Base-by-base conservation (phyloP, 1,284 basidiomycete species). In the Chondrostereum purpureum region DNA sequence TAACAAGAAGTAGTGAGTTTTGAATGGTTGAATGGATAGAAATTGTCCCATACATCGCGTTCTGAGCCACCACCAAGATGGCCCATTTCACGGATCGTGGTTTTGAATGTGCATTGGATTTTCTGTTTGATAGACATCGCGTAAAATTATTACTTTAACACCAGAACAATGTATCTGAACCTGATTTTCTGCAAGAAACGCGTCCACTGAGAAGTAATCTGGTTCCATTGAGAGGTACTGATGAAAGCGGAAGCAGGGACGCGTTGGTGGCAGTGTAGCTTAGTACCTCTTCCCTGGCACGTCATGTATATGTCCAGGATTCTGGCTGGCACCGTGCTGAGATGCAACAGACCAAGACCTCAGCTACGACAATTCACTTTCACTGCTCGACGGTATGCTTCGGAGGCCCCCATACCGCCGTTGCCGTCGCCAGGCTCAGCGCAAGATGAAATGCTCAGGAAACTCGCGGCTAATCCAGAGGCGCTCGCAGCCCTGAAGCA, bases 141-240 rank as follows among this genome's bases (percentile, higher is more conserved):
- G n/a, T n/a, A n/a, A 18, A 18, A 40, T 13, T 16, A 2, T n/a
- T 41, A n/a, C 10, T 13, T 12, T 3, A 5, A 37, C 18, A 17
- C 17, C 10, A 37, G 16, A 42, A 34, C 8, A 14, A n/a, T 42
- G 22, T 33, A 11, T 13, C 55, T 62, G 33, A 55, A 83, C 88
- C 72, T 93, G 92, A 57, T 93, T 92, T 57, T 92, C 90, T 13
- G 91, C 85, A 16, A 94, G 75, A 51, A 94, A 93, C 3, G 88
- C 78, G 45, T 91, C 87, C 44, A 92, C 77, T 0, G 87, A 91
- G 63, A 87, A 93, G 62, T 93, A 94, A 59, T 92, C 88, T 56
- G 83, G 73, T 49, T 92, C 87, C 88, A 91, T 91, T n/a, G 43
- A n/a, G n/a, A n/a, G n/a, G n/a, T n/a, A n/a, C 36, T 34, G 49